phyloP scores from a whole-genome alignment of 352 stramenopile genomes.

The Plasmopara muralis region DNA sequence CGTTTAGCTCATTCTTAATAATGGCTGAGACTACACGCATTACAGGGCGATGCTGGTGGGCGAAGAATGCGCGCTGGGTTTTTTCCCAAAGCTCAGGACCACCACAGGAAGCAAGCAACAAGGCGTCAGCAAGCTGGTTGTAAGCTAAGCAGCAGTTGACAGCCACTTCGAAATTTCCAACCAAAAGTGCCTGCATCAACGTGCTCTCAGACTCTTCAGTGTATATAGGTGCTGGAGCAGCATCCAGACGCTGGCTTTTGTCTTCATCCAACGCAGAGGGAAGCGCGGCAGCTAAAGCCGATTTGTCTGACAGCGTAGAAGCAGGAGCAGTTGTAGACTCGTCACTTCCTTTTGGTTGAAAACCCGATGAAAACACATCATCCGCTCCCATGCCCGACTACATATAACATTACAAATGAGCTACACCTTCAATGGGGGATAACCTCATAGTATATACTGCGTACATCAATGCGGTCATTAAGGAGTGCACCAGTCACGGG shows the following conservation, averaged over 20 bases:
- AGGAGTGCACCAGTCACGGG: constrained; percentile 40
- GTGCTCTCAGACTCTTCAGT: constrained; percentile 87
- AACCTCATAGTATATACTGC: constrained; percentile 14
- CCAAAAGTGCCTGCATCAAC: constrained; percentile 93
- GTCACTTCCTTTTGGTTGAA: constrained; percentile 37
- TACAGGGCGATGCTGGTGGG: constrained; percentile 86
- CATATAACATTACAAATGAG: constrained; percentile 8
- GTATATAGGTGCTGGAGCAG: constrained; percentile 59
- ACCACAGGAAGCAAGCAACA: constrained; percentile 91
- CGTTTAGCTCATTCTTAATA: constrained; percentile 90
- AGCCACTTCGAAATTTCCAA: constrained; percentile 97
- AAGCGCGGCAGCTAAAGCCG: constrained; percentile 38
- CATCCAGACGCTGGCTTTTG: constrained; percentile 65
- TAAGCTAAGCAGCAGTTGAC: constrained; percentile 96
- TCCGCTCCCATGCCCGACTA: constrained; percentile 38
- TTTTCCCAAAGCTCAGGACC: constrained; percentile 94
- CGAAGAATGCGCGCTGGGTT: constrained; percentile 94
- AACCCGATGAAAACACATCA: constrained; percentile 73
- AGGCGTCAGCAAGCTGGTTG: constrained; percentile 93
- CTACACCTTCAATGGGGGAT: not conserved
- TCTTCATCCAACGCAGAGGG: constrained; percentile 52
- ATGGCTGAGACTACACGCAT: constrained; percentile 94
- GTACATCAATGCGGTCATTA: constrained; percentile 70
- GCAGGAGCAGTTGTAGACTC: constrained; percentile 20
- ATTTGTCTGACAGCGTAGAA: constrained; percentile 42